phyloP scores from a whole-genome alignment of 2,329 filamentous ascomycete species.

The Coniochaeta ligniaria region DNA sequence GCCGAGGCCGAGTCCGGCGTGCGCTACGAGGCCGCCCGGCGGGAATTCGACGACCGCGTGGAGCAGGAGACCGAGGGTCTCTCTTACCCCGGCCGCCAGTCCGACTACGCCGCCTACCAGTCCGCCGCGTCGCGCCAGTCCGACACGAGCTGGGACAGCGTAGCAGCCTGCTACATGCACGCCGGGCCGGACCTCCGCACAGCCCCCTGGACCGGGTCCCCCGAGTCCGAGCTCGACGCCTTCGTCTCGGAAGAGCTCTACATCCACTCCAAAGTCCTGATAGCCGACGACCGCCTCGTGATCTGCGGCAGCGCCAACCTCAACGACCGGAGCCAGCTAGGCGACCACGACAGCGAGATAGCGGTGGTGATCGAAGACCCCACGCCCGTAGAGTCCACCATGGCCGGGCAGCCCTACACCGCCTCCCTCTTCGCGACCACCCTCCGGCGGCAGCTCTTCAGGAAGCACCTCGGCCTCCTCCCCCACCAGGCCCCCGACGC shows the following conservation, averaged over 20 bases:
- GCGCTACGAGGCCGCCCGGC: slow-evolving; percentile 57
- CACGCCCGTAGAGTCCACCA: slow-evolving; percentile 59
- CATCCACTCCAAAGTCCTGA: slow-evolving; percentile 63
- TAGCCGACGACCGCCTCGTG: slow-evolving; percentile 74
- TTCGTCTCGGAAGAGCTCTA: slow-evolving; percentile 59
- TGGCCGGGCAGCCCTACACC: slow-evolving; percentile 65
- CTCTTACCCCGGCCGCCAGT: slow-evolving; percentile 17
- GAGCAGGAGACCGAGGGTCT: slow-evolving; percentile 17
- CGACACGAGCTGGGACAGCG: slow-evolving; percentile 61
- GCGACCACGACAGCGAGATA: slow-evolving; percentile 80
- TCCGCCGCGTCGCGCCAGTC: slow-evolving; percentile 51
- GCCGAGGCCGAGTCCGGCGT: slow-evolving; percentile 59
- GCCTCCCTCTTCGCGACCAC: slow-evolving; percentile 73
- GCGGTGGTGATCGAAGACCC: slow-evolving; percentile 83
- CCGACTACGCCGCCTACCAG: slow-evolving; percentile 62
- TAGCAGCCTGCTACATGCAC: slow-evolving; percentile 79
- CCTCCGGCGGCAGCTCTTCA: slow-evolving; percentile 78
- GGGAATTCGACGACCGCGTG: slow-evolving; percentile 53
- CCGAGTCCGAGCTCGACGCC: slow-evolving; percentile 49
- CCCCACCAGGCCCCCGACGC: slow-evolving; percentile 63
- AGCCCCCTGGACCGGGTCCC: slow-evolving; percentile 46
- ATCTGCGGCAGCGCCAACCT: slow-evolving; percentile 67
- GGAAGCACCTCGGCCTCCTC: slow-evolving; percentile 83
- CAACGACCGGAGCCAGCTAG: slow-evolving; percentile 66
- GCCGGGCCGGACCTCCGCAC: slow-evolving; percentile 60